Percentiles rank a stretch among this genome's conserved stretches.
These are phyloP conservation scores for Globisporangium viniferum DNA, from an alignment of 352 stramenopile genomes.

Conservation along the genomic window DNA sequence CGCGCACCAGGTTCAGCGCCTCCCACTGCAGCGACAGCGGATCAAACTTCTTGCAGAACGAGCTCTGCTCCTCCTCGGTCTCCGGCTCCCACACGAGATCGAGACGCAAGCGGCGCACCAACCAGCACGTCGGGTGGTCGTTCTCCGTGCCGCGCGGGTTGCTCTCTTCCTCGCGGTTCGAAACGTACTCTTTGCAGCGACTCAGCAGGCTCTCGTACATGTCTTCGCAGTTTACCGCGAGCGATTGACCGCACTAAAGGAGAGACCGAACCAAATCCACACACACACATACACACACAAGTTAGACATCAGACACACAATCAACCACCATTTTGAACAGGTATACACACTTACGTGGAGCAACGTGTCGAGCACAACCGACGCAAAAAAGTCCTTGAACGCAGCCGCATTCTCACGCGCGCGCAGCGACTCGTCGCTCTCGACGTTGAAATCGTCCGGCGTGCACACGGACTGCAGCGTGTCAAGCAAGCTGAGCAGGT, in stretches of 20 bases:
- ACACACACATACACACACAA: not conserved
- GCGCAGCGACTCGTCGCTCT: constrained; percentile 44
- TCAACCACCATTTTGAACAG: not conserved
- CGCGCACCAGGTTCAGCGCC: constrained; percentile 46
- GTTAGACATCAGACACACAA: not conserved
- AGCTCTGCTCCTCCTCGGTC: constrained; percentile 43
- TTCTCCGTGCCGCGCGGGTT: constrained; percentile 44
- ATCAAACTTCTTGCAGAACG: constrained; percentile 64
- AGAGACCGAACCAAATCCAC: not conserved
- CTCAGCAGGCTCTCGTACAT: constrained; percentile 68
- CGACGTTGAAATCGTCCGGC: constrained; percentile 50
- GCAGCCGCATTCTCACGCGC: constrained; percentile 47
- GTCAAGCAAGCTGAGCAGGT: constrained; percentile 60
- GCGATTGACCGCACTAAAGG: constrained; percentile 37
- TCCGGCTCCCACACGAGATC: constrained; percentile 67
- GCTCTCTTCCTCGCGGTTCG: constrained; percentile 54
- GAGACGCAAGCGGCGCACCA: constrained; percentile 64
- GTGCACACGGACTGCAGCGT: constrained; percentile 62
- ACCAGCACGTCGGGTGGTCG: constrained; percentile 51
- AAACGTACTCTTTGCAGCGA: constrained; percentile 70
- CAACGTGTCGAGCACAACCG: constrained; percentile 66
- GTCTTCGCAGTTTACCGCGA: constrained; percentile 43
- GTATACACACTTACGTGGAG: constrained; percentile 40
- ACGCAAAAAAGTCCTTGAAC: constrained; percentile 78
- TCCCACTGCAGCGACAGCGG: constrained; percentile 55